Base-by-base conservation (phyloP, 768 basidiomycete species). In the Lentinula raphanica region DNA sequence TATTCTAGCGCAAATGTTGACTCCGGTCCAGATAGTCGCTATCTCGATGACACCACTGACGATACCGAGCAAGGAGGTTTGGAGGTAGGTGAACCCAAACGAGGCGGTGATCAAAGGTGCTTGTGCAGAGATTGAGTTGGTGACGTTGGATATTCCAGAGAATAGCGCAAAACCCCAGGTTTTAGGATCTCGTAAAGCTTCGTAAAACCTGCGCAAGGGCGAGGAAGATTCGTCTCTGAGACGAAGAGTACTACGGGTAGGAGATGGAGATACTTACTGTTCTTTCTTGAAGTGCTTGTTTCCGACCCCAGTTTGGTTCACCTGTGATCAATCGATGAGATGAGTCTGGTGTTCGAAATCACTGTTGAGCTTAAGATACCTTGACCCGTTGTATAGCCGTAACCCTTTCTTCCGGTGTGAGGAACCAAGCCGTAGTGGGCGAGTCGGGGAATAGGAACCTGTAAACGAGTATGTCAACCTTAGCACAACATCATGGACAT, bases 401-500 rank as follows among this genome's bases (percentile, higher is more conserved):
- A 32, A 80, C 72, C 17, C 87, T 82, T 69, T 92, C 90, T 64
- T 87, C 79, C 2, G 76, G 74, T 15, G 86, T 84, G 44, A 92
- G 71, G 75, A 92, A 92, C 68, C 76, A 74, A 1, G 90, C 90
- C 2, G 74, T 84, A 12, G 87, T 80, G 23, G 90, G 90, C 8
- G 86, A 89, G 71, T 92, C 88, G 17, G 90, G 90, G 78, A 92
- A 91, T 69, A 83, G 82, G 70, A 90, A 78, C 85, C 86, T 87
- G 50, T 6, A 29, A 21, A n/a, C 17, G 44, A 38, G 38, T 3
- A 17, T 23, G 15, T 29, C 38, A n/a, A n/a, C n/a, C n/a, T 28
- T n/a, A 50, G 51, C 28, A 25, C 53, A 29, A 54, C 27, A 28
- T 50, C 58, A 35, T 32, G 53, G 59, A 59, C 53, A 17, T 51